A percentile compares a stretch with the other conserved stretches of the same genome.
Conservation (phyloP, 441 rosid genomes). For the Populus hybrid region DNA sequence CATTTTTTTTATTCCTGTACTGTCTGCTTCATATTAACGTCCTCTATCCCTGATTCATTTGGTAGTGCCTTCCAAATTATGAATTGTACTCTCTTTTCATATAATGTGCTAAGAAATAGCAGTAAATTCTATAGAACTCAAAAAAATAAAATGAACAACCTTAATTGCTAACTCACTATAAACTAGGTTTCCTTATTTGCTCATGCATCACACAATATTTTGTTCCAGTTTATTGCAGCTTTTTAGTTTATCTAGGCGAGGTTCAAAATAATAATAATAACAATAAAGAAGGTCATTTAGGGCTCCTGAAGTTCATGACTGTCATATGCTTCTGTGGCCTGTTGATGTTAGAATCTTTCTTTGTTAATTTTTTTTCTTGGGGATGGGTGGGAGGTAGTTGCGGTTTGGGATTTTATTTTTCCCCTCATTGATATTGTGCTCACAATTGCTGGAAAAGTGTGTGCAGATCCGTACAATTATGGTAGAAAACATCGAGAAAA, state of each 20-base stretch:
- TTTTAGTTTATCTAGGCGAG: not conserved
- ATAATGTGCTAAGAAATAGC: not conserved
- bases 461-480: slow-evolving; percentile 2
- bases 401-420: not conserved
- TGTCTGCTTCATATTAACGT: too few relatives aligned
- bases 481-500: not conserved
- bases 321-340: not conserved
- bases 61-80: not conserved
- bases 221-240: not conserved
- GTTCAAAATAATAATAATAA: not conserved
- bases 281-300: not conserved
- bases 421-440: not conserved
- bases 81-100: not conserved
- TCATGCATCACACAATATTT: not conserved
- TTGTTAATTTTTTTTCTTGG: not conserved
- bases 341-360: not conserved
- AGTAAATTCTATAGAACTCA: not conserved
- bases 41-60: not conserved
- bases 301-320: not conserved
- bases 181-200: not conserved
- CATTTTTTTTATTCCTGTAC: too few relatives aligned
- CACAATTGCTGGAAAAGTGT: not conserved
- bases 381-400: not conserved
- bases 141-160: not conserved
- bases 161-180: not conserved